Conservation (phyloP, 306 rosid species). For the Vigna nakashimae region DNA sequence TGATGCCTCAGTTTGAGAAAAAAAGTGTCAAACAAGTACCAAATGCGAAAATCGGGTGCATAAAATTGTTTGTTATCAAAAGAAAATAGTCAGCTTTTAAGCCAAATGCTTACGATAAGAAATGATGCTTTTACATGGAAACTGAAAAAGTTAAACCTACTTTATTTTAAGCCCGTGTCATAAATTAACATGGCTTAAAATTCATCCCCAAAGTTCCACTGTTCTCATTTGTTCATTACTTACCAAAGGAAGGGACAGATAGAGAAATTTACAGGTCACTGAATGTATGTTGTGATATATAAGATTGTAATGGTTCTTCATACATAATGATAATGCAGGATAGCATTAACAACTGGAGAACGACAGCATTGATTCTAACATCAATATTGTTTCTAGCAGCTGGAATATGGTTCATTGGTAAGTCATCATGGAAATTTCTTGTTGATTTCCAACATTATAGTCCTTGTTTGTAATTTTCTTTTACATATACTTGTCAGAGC, state of each 20-base stretch:
- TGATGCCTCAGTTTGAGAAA: not conserved
- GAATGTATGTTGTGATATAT: not conserved
- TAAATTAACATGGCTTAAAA: not conserved
- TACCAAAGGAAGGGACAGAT: not conserved
- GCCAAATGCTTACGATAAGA: not conserved
- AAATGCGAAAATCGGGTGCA: not conserved
- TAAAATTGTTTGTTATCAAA: not conserved
- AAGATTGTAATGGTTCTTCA: constrained; percentile 25
- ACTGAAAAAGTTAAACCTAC: not conserved
- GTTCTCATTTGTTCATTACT: not conserved
- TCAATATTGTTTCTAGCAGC: constrained; percentile 73
- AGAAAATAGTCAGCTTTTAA: not conserved
- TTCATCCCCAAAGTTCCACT: constrained; percentile 9
- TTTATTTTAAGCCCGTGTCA: not conserved
- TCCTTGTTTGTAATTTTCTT: not conserved
- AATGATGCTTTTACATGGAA: not conserved
- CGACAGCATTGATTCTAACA: constrained; percentile 68
- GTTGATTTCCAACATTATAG: constrained; percentile 13
- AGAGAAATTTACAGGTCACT: not conserved
- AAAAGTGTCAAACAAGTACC: not conserved
- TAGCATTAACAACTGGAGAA: constrained; percentile 72
- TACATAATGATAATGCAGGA: constrained; percentile 59
- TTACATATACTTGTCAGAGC: not conserved
- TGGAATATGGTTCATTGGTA: constrained; percentile 80
- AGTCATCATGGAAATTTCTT: constrained; percentile 35